These are phyloP conservation scores for Amanita subjunquillea DNA, from an alignment of 768 basidiomycete genomes.

Conservation along the genomic window DNA sequence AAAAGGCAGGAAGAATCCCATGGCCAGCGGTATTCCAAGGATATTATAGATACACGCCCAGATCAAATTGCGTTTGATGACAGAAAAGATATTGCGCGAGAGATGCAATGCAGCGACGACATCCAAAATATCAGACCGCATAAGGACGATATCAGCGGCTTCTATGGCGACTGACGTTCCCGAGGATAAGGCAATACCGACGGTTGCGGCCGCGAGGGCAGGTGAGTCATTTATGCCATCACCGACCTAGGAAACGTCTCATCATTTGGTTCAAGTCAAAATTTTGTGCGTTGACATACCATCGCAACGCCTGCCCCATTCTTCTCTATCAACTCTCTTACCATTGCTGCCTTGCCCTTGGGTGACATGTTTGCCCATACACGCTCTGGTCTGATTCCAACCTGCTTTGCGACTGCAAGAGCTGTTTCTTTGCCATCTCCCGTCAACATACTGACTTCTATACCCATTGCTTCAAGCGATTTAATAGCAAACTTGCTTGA, in stretches of 20 bases:
- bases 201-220: slow-evolving; percentile 89
- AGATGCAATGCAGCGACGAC: slow-evolving; percentile 95
- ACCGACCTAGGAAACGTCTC: slow-evolving; percentile 54
- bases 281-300: slow-evolving; percentile 36
- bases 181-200: slow-evolving; percentile 93
- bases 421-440: slow-evolving; percentile 87
- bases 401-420: slow-evolving; percentile 77
- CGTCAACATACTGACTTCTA: slow-evolving; percentile 89
- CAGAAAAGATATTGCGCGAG: slow-evolving; percentile 76
- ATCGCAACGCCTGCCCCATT: slow-evolving; percentile 76
- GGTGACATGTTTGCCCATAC: slow-evolving; percentile 94
- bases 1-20: slow-evolving; percentile 91
- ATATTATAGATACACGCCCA: slow-evolving; percentile 97
- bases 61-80: slow-evolving; percentile 86
- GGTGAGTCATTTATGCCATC: slow-evolving; percentile 99
- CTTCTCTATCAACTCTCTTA: slow-evolving; percentile 70
- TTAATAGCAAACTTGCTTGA: slow-evolving; percentile 77
- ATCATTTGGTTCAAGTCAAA: neutral
- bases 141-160: slow-evolving; percentile 96
- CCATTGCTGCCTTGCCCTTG: slow-evolving; percentile 84
- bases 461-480: slow-evolving; percentile 80
- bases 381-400: slow-evolving; percentile 73
- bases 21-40: slow-evolving; percentile 90
- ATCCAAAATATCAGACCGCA: slow-evolving; percentile 93
- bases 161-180: slow-evolving; percentile 97